These are phyloP conservation scores for Austroboletus niveus DNA, from an alignment of 1,284 basidiomycete species.

Conservation along the genomic window DNA sequence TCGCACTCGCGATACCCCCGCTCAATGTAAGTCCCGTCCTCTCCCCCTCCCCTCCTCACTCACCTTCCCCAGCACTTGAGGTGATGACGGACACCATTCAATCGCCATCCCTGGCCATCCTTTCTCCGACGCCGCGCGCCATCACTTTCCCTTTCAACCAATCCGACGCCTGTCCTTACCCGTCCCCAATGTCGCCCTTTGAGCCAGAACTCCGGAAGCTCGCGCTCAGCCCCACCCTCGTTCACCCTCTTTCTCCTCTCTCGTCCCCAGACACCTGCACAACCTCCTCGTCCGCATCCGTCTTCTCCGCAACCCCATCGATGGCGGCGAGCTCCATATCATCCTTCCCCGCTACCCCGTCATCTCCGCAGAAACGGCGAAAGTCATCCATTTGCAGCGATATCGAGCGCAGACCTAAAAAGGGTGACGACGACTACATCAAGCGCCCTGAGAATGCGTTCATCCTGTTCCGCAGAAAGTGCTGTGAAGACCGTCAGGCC, in stretches of 20 bases:
- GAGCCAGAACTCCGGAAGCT: slow-evolving; percentile 62
- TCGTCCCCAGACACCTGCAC: slow-evolving; percentile 29
- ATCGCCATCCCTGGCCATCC: slow-evolving; percentile 59
- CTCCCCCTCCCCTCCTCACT: slow-evolving; percentile 17
- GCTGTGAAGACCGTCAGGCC: slow-evolving; percentile 64
- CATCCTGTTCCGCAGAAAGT: slow-evolving; percentile 74
- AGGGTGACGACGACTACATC: slow-evolving; percentile 77
- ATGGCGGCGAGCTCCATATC: slow-evolving; percentile 22
- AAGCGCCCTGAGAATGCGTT: slow-evolving; percentile 80
- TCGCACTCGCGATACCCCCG: slow-evolving; percentile 68
- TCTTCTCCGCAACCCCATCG: slow-evolving; percentile 39
- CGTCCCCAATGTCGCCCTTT: slow-evolving; percentile 67
- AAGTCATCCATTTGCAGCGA: slow-evolving; percentile 58
- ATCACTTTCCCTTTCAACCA: slow-evolving; percentile 63
- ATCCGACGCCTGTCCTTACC: slow-evolving; percentile 56
- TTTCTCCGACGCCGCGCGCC: slow-evolving; percentile 76
- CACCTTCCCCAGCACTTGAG: slow-evolving; percentile 58
- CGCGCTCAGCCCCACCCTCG: slow-evolving; percentile 44
- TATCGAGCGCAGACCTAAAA: slow-evolving; percentile 66
- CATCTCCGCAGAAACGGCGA: slow-evolving; percentile 53
- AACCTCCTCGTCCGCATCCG: slow-evolving; percentile 35
- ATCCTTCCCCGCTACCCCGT: slow-evolving; percentile 31
- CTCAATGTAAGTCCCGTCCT: slow-evolving; percentile 49
- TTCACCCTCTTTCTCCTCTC: slow-evolving; percentile 50
- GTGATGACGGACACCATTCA: slow-evolving; percentile 63